Evolutionary conservation across 306 rosid species (phyloP).

Genomic region (Casuarina equisetifolia): DNA sequence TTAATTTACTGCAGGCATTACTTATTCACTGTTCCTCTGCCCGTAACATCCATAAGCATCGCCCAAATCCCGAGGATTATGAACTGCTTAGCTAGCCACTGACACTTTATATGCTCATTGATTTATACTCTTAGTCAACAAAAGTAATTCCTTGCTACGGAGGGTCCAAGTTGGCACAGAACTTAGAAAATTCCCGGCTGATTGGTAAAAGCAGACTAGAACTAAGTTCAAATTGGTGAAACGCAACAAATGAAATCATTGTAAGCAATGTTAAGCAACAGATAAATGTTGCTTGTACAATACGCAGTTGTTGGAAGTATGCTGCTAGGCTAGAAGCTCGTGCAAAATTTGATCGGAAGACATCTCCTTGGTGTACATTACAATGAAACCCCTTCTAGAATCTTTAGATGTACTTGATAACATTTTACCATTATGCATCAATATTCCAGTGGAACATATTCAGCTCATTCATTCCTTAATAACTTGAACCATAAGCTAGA

Average conservation of each 20-base stretch:
- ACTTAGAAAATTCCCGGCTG: background rate
- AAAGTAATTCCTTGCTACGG: background rate
- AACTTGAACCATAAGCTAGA: background rate
- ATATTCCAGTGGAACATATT: background rate
- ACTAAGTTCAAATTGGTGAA: background rate
- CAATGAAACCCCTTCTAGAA: background rate
- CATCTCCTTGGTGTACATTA: background rate
- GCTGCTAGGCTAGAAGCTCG: background rate
- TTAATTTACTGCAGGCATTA: background rate
- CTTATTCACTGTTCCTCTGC: background rate
- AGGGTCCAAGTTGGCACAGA: background rate
- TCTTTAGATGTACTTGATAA: background rate
- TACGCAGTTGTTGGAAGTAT: background rate
- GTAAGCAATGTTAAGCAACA: background rate
- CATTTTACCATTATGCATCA: background rate
- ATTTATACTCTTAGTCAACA: background rate
- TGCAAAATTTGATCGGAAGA: background rate
- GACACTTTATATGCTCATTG: background rate
- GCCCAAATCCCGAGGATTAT: background rate
- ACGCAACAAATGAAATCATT: background rate
- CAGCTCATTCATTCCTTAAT: background rate
- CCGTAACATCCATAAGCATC: conserved; percentile 13
- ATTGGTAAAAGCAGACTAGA: background rate
- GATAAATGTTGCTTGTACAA: background rate
- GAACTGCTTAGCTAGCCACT: conserved; percentile 1